Conservation (phyloP, 1,139 yeast species). For the Sugiyamaella pinicola region DNA sequence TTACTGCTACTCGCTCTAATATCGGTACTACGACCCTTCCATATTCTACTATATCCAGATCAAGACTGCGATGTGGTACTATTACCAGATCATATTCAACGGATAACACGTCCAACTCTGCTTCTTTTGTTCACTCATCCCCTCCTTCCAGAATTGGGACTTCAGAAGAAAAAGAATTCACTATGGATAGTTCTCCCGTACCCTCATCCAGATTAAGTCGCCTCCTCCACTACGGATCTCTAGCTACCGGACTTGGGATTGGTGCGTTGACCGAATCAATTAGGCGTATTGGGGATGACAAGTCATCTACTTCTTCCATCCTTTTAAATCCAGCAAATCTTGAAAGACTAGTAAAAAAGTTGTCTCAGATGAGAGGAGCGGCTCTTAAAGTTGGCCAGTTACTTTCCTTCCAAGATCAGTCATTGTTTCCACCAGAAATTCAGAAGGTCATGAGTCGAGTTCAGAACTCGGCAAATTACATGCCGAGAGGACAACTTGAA, state of each 20-base stretch:
- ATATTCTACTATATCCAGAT: neutral
- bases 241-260: slow-evolving; percentile 89
- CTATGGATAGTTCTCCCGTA: slow-evolving; percentile 65
- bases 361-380: slow-evolving; percentile 96
- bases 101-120: neutral
- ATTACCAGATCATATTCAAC: slow-evolving; percentile 20
- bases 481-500: slow-evolving; percentile 92
- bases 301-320: slow-evolving; percentile 50
- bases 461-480: slow-evolving; percentile 92
- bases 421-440: slow-evolving; percentile 80
- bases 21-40: neutral
- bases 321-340: slow-evolving; percentile 80
- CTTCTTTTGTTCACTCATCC: neutral
- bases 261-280: slow-evolving; percentile 83
- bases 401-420: slow-evolving; percentile 86
- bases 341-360: slow-evolving; percentile 82
- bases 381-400: slow-evolving; percentile 95
- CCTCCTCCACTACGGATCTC: slow-evolving; percentile 85
- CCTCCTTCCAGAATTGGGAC: slow-evolving; percentile 32
- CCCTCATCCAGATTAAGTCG: slow-evolving; percentile 87
- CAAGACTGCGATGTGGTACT: neutral
- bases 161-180: slow-evolving; percentile 47
- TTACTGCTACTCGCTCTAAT: neutral
- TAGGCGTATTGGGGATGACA: slow-evolving; percentile 58
- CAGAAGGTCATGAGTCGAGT: slow-evolving; percentile 79